phyloP scores from a whole-genome alignment of 163 green algal species.

The Chlamydomonas reinhardtii region DNA sequence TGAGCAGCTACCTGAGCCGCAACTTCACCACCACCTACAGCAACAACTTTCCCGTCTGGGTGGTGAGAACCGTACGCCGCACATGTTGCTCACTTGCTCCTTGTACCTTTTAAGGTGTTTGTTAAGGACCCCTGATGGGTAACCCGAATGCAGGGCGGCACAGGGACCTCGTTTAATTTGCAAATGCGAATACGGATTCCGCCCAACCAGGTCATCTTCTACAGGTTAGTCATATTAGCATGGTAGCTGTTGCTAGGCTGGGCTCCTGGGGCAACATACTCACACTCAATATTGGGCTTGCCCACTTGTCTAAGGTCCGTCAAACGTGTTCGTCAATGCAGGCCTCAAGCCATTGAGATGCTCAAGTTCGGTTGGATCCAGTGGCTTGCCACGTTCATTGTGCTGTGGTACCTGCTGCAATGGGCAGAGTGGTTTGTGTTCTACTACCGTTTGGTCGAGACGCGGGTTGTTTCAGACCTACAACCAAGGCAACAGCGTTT shows the following conservation, averaged over 20 bases:
- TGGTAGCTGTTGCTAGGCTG: too few relatives aligned
- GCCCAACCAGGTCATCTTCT: conserved; percentile 60
- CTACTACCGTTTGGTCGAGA: conserved; percentile 54
- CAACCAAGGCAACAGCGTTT: conserved; percentile 44
- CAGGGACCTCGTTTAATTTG: conserved; percentile 52
- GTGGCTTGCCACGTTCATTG: conserved; percentile 59
- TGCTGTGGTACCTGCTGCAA: conserved; percentile 60
- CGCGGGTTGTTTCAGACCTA: conserved; percentile 58
- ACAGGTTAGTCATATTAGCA: conserved; percentile 49
- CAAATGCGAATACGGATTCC: conserved; percentile 62
- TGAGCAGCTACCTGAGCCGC: conserved; percentile 51
- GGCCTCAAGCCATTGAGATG: conserved; percentile 62
- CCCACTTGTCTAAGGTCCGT: too few relatives aligned
- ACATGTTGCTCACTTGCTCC: too few relatives aligned
- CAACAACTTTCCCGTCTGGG: conserved; percentile 66
- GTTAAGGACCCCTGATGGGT: too few relatives aligned
- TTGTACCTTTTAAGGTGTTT: too few relatives aligned
- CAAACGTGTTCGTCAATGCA: background rate
- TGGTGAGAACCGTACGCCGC: conserved; percentile 22
- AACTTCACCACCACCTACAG: conserved; percentile 63
- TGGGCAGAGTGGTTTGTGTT: conserved; percentile 61
- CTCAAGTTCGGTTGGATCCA: conserved; percentile 75
- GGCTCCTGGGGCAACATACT: too few relatives aligned
- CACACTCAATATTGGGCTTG: too few relatives aligned
- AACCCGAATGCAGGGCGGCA: conserved; percentile 33